Base-by-base conservation (phyloP, 805 yeast genomes). In the Barnettozyma populi region DNA sequence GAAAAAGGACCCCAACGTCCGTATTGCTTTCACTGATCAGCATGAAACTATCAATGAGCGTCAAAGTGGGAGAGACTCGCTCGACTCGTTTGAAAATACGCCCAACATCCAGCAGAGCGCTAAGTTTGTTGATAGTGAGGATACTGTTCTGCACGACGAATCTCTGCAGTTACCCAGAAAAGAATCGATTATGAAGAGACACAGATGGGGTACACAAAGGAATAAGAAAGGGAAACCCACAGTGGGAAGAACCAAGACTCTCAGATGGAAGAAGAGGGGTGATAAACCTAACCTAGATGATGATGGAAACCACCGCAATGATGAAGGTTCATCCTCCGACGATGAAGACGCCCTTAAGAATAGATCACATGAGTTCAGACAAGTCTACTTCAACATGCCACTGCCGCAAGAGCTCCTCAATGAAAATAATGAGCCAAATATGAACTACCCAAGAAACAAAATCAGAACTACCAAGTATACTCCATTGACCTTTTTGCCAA, bases 391-490 rank as follows among this genome's bases (percentile, higher is more conserved):
- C 37, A 49, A 49, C 35, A 46, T 45, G 49, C 47, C 48, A n/a
- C 41, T 49, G 20, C 52, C 52, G 2, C 44, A 40, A n/a, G 49
- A 43, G 24, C 27, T 49, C 32, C n/a, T 45, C 14, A 32, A 49
- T 40, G 48, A 49, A 34, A 45, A 43, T 10, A 46, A 45, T 40
- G 45, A 46, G 19, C 45, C 52, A 21, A 36, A 40, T 7, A 43
- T 38, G 38, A 40, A 45, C 25, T 49, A 45, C 24, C 49, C 48
- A 24, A 42, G 48, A 36, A 92, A 92, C 71, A 90, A 94, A 65
- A 88, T 94, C 56, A 80, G 97, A 70, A 90, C 98, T 0, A 89
- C 99, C 2, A 92, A 89, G 69, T 92, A 92, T 66, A 92, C 97
- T 2, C 97, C 98, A 6, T 62, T 94, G 41, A 73, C 89, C 8